Base-by-base conservation (phyloP, 2,329 filamentous ascomycete species). In the Geosmithia morbida region DNA sequence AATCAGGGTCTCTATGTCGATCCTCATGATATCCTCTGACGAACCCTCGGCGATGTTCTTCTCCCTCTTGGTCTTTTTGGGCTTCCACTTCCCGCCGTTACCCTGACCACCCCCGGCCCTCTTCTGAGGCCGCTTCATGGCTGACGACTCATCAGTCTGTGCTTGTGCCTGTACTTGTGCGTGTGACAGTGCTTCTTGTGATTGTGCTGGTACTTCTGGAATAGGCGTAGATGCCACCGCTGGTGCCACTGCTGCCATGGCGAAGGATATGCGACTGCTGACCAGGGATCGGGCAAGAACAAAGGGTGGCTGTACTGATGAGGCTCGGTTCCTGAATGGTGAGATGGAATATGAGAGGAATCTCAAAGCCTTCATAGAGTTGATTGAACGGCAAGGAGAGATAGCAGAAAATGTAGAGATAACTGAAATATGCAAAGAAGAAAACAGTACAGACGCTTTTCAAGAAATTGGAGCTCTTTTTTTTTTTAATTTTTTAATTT, bases 1-100 rank as follows among this genome's bases (percentile, higher is more conserved):
- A 49, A 53, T 52, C 20, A 83, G 61, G 3, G 69, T 67, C 46
- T 77, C 66, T 44, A 87, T 70, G 57, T 87, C 83, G 45, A 71
- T 63, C 45, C 74, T 66, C 43, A 87, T 67, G 44, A 87, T 77
- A 57, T 87, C 79, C 50, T 87, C 83, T 18, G 70, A 68, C 0
- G 79, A 77, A 8, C 78, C 81, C 51, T 75, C 75, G 41, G 74
- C 75, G 51, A 74, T 81, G 53, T 75, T 74, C 51, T 71, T 71
- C 56, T 77, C 73, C 48, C 72, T 71, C 69, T 76, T 79, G 40
- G 69, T 69, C 61, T 75, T 76, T 55, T 74, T 74, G 46, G 65
- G 59, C 52, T 67, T 65, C 55, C 57, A 59, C 33, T 53, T 54
- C 53, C 51, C 52, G 45, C 37, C 37, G 41, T 37, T n/a, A 17